A percentile compares a stretch with the other conserved stretches of the same genome.
Evolutionary conservation across 2,329 filamentous ascomycete genomes (phyloP).

Genomic region (Paecilomyces formosus): DNA sequence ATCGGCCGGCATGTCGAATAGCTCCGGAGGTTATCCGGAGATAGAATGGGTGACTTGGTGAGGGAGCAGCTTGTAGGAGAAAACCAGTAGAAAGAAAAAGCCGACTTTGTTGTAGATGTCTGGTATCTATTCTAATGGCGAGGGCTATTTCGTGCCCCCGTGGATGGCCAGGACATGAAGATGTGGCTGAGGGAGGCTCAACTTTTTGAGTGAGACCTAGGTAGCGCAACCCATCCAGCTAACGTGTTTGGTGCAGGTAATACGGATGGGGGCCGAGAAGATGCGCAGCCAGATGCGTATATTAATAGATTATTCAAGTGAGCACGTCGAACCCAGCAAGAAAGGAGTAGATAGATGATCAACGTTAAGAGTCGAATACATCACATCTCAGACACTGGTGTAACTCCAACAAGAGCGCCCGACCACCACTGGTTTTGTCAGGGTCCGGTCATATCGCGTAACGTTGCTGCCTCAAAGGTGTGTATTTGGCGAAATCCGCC

Average conservation of each 20-base stretch:
- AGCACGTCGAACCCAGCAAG: background rate
- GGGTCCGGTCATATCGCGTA: background rate
- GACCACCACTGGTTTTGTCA: background rate
- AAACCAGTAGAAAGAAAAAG: background rate
- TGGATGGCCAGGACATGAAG: background rate
- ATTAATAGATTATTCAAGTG: background rate
- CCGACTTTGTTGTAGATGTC: background rate
- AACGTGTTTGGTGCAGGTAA: background rate
- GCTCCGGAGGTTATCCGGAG: background rate
- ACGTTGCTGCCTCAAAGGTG: background rate
- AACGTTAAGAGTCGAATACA: background rate
- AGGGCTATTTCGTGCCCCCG: background rate
- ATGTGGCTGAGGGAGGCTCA: background rate
- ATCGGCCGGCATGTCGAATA: conserved; percentile 36
- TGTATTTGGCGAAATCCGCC: background rate
- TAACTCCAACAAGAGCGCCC: background rate
- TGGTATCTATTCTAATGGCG: background rate
- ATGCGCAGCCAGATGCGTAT: background rate
- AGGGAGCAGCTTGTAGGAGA: background rate
- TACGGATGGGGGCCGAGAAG: background rate
- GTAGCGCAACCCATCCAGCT: background rate
- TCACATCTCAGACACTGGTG: background rate
- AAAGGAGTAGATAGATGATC: background rate
- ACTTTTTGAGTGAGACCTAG: background rate
- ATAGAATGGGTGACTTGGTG: background rate